Evolutionary conservation across 2,329 filamentous ascomycete species (phyloP), one percentile per base, ranked within the genome.

Genomic region (Fusarium sp.): DNA sequence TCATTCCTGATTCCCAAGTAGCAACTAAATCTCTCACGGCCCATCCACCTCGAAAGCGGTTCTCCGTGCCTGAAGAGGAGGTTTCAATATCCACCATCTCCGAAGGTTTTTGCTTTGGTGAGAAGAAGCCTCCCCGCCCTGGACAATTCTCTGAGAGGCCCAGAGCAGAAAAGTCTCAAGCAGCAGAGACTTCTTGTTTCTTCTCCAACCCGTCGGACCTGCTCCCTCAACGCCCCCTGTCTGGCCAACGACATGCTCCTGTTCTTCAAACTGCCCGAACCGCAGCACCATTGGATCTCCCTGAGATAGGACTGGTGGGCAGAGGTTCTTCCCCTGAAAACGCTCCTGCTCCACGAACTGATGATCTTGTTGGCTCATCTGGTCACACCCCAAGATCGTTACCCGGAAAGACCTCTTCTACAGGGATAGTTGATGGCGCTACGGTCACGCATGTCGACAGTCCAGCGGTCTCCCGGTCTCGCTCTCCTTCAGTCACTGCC

Each of bases 91-190:
- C 55, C 17, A 56, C 38, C 10, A 68, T 74, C n/a, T 56, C 68
- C 15, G 56, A 69, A 32, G 71, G 67, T 4, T 75, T 75, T 56
- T 65, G 42, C 12, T 75, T 64, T 56, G 42, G 62, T 23, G 52
- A 56, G 15, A 69, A 64, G 36, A 45, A 67, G 30, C 65, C 69
- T 28, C 61, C 49, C 46, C 70, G 64, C 6, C 69, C 67, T 28
- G 63, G 69, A 4, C 71, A 73, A 36, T 75, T 69, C 39, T 70
- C 62, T 36, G 55, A 56, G 23, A 54, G 46, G 17, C 71, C 69
- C 19, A 54, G 65, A 24, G 52, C 40, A n/a, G 56, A 63, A 7
- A 42, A 38, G 17, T n/a, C 49, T 32, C 65, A 58, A 32, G 5
- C 24, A 12, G 20, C 6, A 4, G n/a, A 34, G n/a, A 17, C 40